These are phyloP conservation scores for Acanthamoeba castellanii DNA, from an alignment of 208 protist genomes.

Conservation along the genomic window DNA sequence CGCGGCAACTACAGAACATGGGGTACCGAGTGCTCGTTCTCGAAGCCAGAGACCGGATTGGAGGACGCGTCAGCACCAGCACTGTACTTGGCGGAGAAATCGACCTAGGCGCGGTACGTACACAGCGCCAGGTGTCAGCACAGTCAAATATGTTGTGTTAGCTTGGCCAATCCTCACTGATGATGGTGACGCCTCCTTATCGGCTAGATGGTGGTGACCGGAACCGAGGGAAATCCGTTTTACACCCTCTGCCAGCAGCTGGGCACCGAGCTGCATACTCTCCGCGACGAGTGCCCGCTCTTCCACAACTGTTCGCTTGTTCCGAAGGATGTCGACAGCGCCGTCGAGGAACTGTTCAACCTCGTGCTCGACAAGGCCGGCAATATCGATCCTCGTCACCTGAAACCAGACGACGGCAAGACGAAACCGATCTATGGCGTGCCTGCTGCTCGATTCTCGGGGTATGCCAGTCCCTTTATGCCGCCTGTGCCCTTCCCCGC, in stretches of 20 bases:
- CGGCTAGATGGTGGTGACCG: slow-evolving; percentile 61
- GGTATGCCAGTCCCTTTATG: not conserved
- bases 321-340: slow-evolving; percentile 8
- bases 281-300: slow-evolving; percentile 29
- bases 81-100: slow-evolving; percentile 6
- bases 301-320: not conserved
- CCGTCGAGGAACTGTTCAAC: slow-evolving; percentile 58
- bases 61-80: slow-evolving; percentile 57
- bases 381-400: not conserved
- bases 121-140: not conserved
- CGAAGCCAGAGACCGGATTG: slow-evolving; percentile 70
- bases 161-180: not conserved
- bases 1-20: slow-evolving; percentile 46
- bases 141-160: not conserved
- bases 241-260: slow-evolving; percentile 33
- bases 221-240: slow-evolving; percentile 60
- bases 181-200: not conserved
- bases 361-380: slow-evolving; percentile 51
- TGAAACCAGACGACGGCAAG: not conserved
- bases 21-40: slow-evolving; percentile 61
- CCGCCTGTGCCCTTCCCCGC: not conserved
- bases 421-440: not conserved
- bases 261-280: not conserved
- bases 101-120: slow-evolving; percentile 60
- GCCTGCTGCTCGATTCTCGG: not conserved